phyloP scores from a whole-genome alignment of 208 protist species.

The Vickermania spadyakhi region DNA sequence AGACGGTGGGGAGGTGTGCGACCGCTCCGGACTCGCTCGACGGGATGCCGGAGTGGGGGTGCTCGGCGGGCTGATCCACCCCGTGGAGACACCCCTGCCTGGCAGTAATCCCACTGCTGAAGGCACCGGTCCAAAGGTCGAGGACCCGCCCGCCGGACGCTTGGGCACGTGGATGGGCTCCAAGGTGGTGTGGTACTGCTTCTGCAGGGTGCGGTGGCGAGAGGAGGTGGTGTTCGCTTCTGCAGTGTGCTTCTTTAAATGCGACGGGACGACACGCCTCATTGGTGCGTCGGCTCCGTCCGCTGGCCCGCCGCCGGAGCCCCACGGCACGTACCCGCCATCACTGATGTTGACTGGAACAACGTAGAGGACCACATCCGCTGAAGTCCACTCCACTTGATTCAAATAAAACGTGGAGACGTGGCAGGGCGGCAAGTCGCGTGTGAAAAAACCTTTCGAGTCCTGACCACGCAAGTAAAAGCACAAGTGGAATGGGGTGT shows the following conservation, averaged over 20 bases:
- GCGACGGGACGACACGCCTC: no score
- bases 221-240: no score
- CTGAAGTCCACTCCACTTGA: slow-evolving; percentile 42
- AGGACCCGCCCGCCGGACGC: background rate
- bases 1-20: no score
- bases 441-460: slow-evolving; percentile 39
- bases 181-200: background rate
- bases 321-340: slow-evolving; percentile 52
- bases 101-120: background rate
- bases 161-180: background rate
- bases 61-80: background rate
- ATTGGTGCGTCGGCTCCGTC: no score
- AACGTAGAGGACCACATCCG: slow-evolving; percentile 58
- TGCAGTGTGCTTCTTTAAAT: no score
- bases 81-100: background rate
- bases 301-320: background rate
- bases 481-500: slow-evolving; percentile 49
- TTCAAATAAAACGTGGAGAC: slow-evolving; percentile 60
- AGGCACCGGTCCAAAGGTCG: background rate
- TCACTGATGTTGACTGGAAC: slow-evolving; percentile 65
- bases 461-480: slow-evolving; percentile 73
- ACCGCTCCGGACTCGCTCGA: no score
- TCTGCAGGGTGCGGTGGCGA: background rate
- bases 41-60: background rate
- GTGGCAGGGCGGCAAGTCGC: slow-evolving; percentile 55